Base-by-base conservation (phyloP, 2,329 filamentous ascomycete species). In the Graphiopsis chlorocephala region DNA sequence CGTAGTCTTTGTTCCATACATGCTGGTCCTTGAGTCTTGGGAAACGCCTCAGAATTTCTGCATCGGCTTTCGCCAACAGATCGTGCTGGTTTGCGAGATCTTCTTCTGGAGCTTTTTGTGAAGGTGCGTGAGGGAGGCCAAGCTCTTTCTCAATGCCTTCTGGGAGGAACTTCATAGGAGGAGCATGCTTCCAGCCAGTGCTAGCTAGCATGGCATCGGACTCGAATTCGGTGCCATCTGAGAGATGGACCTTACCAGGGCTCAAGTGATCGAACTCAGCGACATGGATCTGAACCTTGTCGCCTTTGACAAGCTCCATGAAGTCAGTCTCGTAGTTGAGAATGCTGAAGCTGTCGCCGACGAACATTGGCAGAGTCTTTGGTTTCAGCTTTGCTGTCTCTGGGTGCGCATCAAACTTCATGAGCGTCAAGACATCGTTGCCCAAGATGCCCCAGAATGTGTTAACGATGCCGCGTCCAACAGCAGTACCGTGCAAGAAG, bases 271-370 rank as follows among this genome's bases (percentile, higher is more conserved):
- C 74, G 7, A 90, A 79, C 53, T 88, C 84, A 31, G 81, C 81
- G 7, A 86, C 72, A 59, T 87, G 80, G 0, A 90, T 77, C 17
- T 78, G 78, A 35, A 89, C 82, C 15, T 77, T 79, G 5, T 84
- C 83, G 6, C 79, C 73, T 53, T 78, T 79, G 12, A 90, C 80
- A 12, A 86, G 76, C 4, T 85, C 82, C 71, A 87, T 84, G 71
- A 89, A 83, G 68, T 85, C 79, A 3, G 79, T 69, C 25, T 65
- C 80, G 69, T 86, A 89, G 71, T 89, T 90, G 64, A 87, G 78
- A 33, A 89, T 88, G 53, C 84, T 84, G 33, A 89, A 78, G 0
- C 80, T 81, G 14, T 80, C 82, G 1, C 83, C 86, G 7, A 83
- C 81, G 81, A 85, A 89, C 64, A 82, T 79, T 0, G 78, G 74